Conservation (phyloP, 495 filamentous ascomycete species). For the Penicillium arizonense region DNA sequence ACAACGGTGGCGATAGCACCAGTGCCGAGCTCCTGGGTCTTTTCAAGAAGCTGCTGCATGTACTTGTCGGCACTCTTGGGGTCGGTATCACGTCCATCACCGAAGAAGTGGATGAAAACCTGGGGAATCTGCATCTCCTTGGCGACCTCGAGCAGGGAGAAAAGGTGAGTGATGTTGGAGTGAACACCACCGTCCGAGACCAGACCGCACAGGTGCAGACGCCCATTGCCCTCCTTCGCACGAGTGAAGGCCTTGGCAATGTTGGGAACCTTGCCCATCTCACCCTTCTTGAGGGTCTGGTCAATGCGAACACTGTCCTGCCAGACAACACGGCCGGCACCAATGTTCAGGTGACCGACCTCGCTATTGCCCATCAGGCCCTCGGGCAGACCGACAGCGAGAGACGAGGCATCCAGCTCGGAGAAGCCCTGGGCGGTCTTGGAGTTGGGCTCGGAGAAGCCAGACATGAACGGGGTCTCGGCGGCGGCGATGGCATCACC, state of each 20-base stretch:
- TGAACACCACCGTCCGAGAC: conserved; percentile 96
- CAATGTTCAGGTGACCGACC: conserved; percentile 97
- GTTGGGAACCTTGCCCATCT: conserved; percentile 74
- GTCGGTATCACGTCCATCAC: conserved; percentile 95
- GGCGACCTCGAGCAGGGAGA: conserved; percentile 80
- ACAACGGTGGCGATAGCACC: conserved; percentile 92
- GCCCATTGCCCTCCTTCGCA: conserved; percentile 86
- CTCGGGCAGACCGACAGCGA: conserved; percentile 93
- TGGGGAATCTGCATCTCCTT: conserved; percentile 84
- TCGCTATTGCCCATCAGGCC: conserved; percentile 99
- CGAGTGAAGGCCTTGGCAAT: conserved; percentile 73
- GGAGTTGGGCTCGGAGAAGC: conserved; percentile 59
- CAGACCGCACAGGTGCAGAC: conserved; percentile 86
- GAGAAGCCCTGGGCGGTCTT: conserved; percentile 76
- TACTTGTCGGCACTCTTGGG: conserved; percentile 86
- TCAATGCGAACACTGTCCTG: conserved; percentile 99
- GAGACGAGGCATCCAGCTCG: conserved; percentile 90
- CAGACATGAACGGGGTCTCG: conserved; percentile 88
- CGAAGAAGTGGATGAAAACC: conserved; percentile 98
- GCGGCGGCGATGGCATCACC: conserved; percentile 95
- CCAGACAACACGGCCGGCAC: conserved; percentile 96
- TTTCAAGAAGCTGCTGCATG: conserved; percentile 78
- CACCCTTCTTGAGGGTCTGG: conserved; percentile 85
- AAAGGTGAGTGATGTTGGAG: conserved; percentile 89
- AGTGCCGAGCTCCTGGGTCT: conserved; percentile 76